These are phyloP conservation scores for Leccinum pellstonianum DNA, from an alignment of 768 basidiomycete species.

Conservation along the genomic window DNA sequence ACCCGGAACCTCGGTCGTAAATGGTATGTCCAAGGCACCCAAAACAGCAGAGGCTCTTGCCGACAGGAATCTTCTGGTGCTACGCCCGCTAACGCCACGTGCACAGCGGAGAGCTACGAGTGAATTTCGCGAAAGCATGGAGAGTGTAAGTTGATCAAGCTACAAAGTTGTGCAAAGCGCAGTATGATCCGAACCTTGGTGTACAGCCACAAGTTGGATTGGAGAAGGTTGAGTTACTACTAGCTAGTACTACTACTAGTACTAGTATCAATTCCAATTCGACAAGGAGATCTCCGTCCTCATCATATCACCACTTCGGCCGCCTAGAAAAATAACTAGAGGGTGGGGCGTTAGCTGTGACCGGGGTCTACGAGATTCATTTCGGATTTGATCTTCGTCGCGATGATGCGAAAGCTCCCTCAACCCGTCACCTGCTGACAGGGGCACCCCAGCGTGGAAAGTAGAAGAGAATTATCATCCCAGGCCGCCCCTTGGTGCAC, in stretches of 20 bases:
- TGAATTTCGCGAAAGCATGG: constrained; percentile 27
- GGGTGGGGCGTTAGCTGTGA: constrained; percentile 4
- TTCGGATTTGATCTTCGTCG: constrained; percentile 27
- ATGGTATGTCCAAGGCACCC: constrained; percentile 57
- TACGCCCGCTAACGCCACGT: constrained; percentile 20
- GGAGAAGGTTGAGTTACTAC: not conserved
- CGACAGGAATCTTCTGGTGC: constrained; percentile 45
- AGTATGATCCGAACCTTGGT: constrained; percentile 9
- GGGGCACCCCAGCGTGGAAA: constrained; percentile 33
- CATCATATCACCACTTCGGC: not conserved
- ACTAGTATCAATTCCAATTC: not conserved
- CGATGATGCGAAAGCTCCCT: constrained; percentile 23
- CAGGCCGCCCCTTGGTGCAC: constrained; percentile 16
- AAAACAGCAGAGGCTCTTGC: constrained; percentile 69
- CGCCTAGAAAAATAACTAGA: not conserved
- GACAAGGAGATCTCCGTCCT: not conserved
- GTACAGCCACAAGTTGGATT: constrained; percentile 23
- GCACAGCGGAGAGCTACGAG: constrained; percentile 10
- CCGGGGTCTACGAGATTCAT: constrained; percentile 19
- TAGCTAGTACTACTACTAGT: too few relatives aligned
- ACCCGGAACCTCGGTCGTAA: constrained; percentile 58
- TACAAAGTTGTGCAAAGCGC: not conserved
- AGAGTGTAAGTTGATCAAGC: not conserved
- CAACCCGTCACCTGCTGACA: constrained; percentile 20
- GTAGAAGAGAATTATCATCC: constrained; percentile 11